Percentiles rank a stretch among this genome's conserved stretches.
Evolutionary conservation across 129 eudicot species (phyloP).

Genomic region (Artemisia annua): DNA sequence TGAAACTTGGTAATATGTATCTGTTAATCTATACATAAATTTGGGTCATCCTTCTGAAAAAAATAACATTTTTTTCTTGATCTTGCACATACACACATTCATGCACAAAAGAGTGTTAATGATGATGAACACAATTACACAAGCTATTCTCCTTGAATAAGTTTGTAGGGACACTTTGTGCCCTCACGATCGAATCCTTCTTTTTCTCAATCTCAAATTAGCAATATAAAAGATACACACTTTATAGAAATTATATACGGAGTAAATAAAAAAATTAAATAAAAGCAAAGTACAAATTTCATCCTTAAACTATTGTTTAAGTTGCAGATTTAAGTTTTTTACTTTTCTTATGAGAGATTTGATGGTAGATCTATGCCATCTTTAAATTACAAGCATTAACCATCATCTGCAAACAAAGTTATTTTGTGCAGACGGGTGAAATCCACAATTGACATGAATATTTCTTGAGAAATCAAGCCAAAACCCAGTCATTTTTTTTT

Average conservation of each 20-base stretch:
- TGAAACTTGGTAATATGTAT: too few relatives aligned
- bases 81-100: neutral
- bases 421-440: too few relatives aligned
- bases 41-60: too few relatives aligned
- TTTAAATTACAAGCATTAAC: too few relatives aligned
- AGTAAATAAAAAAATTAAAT: neutral
- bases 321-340: neutral
- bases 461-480: too few relatives aligned
- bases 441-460: too few relatives aligned
- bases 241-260: neutral
- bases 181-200: constrained; percentile 37
- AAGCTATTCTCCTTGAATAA: neutral
- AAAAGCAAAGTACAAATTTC: neutral
- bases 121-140: neutral
- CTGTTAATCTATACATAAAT: too few relatives aligned
- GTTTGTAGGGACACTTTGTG: constrained; percentile 34
- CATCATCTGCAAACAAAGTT: too few relatives aligned
- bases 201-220: neutral
- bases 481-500: too few relatives aligned
- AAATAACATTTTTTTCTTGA: too few relatives aligned
- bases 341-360: neutral
- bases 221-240: neutral
- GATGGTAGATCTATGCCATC: too few relatives aligned
- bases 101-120: neutral
- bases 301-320: neutral